Evolutionary conservation across 768 basidiomycete species (phyloP), one percentile per base, ranked within the genome.

Genomic region (Lentinus tigrinus): DNA sequence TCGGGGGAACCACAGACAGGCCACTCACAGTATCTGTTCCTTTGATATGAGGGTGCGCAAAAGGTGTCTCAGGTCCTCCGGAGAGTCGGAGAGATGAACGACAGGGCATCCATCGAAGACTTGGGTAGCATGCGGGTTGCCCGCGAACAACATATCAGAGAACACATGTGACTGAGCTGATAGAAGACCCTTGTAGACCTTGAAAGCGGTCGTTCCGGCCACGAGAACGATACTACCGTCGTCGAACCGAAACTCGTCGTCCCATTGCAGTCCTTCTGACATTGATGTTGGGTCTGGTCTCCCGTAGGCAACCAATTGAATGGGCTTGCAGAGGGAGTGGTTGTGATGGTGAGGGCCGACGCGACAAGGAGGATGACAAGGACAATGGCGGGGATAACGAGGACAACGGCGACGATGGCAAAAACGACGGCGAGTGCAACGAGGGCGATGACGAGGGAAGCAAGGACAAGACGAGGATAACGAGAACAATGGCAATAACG

Each of bases 141-240:
- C 23, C 47, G 59, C 28, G 42, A 54, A 56, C 19, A 65, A 27
- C 49, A 42, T 42, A 46, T 64, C 59, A 2, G n/a, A 17, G 37
- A 64, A 61, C 2, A 57, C 60, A 5, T n/a, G 17, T 2, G 63
- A 64, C n/a, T 61, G 47, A 4, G 43, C 34, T 2, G 59, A n/a
- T 11, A 61, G 46, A 3, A 62, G 46, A 13, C 53, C 53, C 31
- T 43, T 43, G 39, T 62, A 54, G 11, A 61, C 48, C 10, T 50
- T 38, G 48, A 62, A 65, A 1, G 39, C 47, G 11, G n/a, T n/a
- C 10, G n/a, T 27, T 11, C 39, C 37, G 23, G 53, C 60, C 10
- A 51, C n/a, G 14, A 64, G 57, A 19, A 64, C 47, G 44, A 64
- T 27, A 27, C 59, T 62, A 16, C 63, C 63, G 37, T 65, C 63